These are phyloP conservation scores for Primulina eburnea DNA, from an alignment of 257 asterid genomes.

Conservation along the genomic window DNA sequence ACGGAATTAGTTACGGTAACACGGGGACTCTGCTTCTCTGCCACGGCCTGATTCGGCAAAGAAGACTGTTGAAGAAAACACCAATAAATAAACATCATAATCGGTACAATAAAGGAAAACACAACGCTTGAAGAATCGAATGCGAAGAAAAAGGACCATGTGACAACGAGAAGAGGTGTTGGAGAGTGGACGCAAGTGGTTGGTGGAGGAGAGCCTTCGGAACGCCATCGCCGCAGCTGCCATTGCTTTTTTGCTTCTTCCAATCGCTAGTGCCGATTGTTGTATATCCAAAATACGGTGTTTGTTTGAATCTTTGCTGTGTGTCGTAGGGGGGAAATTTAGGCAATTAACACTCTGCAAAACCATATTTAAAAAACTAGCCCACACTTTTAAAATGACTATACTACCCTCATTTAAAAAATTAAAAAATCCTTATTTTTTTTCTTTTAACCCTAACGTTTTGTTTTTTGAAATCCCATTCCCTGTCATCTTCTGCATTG, in stretches of 20 bases:
- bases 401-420: no score
- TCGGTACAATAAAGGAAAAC: background rate
- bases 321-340: no score
- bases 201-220: conserved; percentile 53
- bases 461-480: no score
- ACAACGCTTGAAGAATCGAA: background rate
- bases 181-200: conserved; percentile 34
- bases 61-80: conserved; percentile 49
- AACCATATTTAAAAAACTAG: no score
- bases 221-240: conserved; percentile 67
- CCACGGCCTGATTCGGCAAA: conserved; percentile 51
- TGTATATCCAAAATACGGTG: no score
- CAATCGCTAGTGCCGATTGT: background rate
- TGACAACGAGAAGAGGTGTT: conserved; percentile 36
- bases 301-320: background rate
- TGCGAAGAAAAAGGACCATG: conserved; percentile 38
- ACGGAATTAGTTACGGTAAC: conserved; percentile 42
- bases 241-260: conserved; percentile 10
- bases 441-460: no score
- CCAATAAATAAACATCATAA: conserved; percentile 8
- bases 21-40: conserved; percentile 47
- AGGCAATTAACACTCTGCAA: no score
- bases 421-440: no score
- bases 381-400: no score
- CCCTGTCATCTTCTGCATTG: no score